Evolutionary conservation across 2,329 filamentous ascomycete genomes (phyloP).

Genomic region (Hypoxylon sp.): DNA sequence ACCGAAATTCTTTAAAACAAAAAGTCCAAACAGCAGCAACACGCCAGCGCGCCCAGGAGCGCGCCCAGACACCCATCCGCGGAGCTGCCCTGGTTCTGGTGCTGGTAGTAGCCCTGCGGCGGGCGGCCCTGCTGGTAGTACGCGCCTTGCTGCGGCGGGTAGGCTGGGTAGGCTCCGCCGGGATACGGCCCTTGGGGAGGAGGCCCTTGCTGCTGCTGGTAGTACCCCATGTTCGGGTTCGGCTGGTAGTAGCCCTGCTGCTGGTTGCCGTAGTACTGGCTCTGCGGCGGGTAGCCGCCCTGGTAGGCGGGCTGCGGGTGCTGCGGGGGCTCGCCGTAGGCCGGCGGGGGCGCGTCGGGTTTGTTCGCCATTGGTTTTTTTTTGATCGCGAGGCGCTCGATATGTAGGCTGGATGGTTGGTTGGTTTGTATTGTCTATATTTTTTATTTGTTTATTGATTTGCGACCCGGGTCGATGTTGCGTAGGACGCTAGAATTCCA

Average conservation of each 20-base stretch:
- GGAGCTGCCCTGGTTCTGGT: constrained; percentile 42
- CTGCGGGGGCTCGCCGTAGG: constrained; percentile 59
- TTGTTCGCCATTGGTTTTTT: constrained; percentile 62
- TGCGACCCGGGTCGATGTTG: background rate
- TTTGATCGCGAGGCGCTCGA: background rate
- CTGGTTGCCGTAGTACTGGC: constrained; percentile 41
- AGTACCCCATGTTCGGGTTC: constrained; percentile 59
- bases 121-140: constrained; percentile 49
- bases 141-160: constrained; percentile 45
- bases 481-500: background rate
- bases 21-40: constrained; percentile 69
- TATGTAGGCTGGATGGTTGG: constrained; percentile 5
- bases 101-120: constrained; percentile 53
- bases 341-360: constrained; percentile 63
- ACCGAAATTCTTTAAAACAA: constrained; percentile 64
- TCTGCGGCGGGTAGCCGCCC: constrained; percentile 47
- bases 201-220: constrained; percentile 56
- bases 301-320: constrained; percentile 60
- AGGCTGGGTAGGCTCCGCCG: constrained; percentile 52
- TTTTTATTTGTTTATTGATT: background rate
- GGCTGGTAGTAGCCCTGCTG: constrained; percentile 55
- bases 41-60: constrained; percentile 64
- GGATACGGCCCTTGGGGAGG: constrained; percentile 52
- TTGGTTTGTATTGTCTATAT: background rate
- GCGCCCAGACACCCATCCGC: constrained; percentile 56